These are phyloP conservation scores for Metschnikowia peoriensis DNA, from an alignment of 805 yeast genomes.

Conservation along the genomic window DNA sequence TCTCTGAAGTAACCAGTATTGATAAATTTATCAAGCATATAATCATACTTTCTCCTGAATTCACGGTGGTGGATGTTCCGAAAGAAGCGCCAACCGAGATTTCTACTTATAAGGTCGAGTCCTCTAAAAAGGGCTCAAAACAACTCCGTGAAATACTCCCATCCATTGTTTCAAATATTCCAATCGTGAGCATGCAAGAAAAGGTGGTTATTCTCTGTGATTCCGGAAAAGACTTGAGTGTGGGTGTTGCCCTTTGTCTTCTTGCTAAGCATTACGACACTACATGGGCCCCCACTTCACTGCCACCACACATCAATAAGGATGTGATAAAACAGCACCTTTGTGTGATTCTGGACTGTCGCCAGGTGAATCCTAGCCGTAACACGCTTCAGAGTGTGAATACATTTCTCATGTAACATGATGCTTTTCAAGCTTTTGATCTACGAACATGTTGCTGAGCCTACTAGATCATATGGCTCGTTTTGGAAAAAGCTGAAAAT, in stretches of 20 bases:
- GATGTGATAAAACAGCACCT: constrained; percentile 56
- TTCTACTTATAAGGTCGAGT: constrained; percentile 21
- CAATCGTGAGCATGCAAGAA: constrained; percentile 9
- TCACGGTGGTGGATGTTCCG: constrained; percentile 7
- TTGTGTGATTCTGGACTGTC: constrained; percentile 43
- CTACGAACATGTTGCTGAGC: no score
- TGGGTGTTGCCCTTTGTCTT: constrained; percentile 55
- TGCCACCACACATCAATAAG: constrained; percentile 38
- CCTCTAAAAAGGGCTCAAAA: constrained; percentile 66
- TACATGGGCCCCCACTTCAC: constrained; percentile 34
- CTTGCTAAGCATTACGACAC: constrained; percentile 46
- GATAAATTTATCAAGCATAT: constrained; percentile 12
- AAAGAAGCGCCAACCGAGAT: constrained; percentile 9
- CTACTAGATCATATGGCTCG: no score
- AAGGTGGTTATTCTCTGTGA: constrained; percentile 55
- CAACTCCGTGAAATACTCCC: constrained; percentile 50
- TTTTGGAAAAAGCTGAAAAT: neutral
- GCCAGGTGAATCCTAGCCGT: constrained; percentile 72
- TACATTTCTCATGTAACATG: constrained; percentile 41
- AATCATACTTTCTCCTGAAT: constrained; percentile 26
- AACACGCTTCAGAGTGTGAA: constrained; percentile 75
- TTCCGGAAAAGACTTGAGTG: constrained; percentile 63
- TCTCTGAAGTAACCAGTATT: constrained; percentile 1
- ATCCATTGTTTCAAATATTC: constrained; percentile 29
- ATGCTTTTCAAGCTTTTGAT: no score